Percentiles rank a stretch among this genome's conserved stretches.
Evolutionary conservation across 139 green algal species (phyloP).

Genomic region (Ettlia oleoabundans): DNA sequence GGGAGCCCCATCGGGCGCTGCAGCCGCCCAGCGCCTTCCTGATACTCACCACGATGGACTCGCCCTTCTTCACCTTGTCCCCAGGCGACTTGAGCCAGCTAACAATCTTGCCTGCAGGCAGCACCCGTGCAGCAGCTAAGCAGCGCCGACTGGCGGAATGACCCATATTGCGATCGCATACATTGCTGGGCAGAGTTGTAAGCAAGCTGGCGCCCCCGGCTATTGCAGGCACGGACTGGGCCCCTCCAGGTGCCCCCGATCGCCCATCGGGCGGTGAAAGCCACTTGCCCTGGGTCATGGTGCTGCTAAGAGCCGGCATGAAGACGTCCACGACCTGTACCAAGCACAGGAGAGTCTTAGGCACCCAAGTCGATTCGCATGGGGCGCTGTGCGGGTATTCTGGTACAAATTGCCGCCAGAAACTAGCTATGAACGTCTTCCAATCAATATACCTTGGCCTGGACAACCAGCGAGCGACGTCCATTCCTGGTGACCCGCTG

Average conservation of each 20-base stretch:
- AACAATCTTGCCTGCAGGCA: constrained; percentile 89
- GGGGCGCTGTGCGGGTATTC: neutral
- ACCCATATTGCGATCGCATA: neutral
- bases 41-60: constrained; percentile 98
- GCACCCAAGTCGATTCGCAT: neutral
- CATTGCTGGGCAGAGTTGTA: no score
- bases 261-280: neutral
- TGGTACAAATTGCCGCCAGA: neutral
- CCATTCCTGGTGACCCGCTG: neutral
- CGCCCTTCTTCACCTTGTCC: constrained; percentile 91
- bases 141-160: no score
- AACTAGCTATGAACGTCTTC: no score
- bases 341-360: constrained; percentile 37
- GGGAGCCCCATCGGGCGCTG: no score
- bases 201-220: constrained; percentile 12
- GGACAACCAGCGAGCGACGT: neutral
- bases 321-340: constrained; percentile 90
- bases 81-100: constrained; percentile 94
- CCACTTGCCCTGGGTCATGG: constrained; percentile 83
- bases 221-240: no score
- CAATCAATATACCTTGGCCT: neutral
- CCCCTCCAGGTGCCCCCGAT: neutral
- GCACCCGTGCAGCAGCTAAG: neutral
- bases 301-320: constrained; percentile 93
- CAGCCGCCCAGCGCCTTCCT: no score